Evolutionary conservation across 176 grass and related monocot species (phyloP).

Genomic region (Triticum turgidum): DNA sequence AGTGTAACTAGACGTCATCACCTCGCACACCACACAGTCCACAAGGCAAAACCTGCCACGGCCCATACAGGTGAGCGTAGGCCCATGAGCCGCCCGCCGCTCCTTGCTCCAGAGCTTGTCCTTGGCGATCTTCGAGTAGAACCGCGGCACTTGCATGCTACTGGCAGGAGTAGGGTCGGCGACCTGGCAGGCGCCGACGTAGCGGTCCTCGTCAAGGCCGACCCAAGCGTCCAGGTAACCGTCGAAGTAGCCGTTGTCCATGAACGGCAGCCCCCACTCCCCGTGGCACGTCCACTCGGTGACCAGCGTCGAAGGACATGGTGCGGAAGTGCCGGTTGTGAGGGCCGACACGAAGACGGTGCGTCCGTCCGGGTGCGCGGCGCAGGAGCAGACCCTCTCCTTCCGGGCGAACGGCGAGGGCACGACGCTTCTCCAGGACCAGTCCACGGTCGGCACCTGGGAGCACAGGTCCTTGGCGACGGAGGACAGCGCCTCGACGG

Average conservation of each 20-base stretch:
- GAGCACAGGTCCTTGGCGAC: neutral
- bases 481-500: neutral
- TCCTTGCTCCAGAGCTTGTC: neutral
- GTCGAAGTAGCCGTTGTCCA: neutral
- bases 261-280: neutral
- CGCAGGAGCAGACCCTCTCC: neutral
- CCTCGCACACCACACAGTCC: neutral
- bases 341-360: neutral
- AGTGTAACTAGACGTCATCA: neutral
- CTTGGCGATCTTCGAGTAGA: neutral
- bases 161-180: neutral
- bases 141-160: neutral
- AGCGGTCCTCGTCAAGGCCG: neutral
- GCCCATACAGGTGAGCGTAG: neutral
- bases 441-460: neutral
- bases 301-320: neutral
- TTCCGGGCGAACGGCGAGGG: neutral
- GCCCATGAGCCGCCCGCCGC: neutral
- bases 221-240: neutral
- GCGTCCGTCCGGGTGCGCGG: neutral
- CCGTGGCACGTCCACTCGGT: neutral
- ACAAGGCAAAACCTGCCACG: constrained; percentile 7
- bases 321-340: neutral
- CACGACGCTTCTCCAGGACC: neutral
- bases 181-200: neutral